Base-by-base conservation (phyloP, 2,329 filamentous ascomycete species). In the Fusarium ambrosium region DNA sequence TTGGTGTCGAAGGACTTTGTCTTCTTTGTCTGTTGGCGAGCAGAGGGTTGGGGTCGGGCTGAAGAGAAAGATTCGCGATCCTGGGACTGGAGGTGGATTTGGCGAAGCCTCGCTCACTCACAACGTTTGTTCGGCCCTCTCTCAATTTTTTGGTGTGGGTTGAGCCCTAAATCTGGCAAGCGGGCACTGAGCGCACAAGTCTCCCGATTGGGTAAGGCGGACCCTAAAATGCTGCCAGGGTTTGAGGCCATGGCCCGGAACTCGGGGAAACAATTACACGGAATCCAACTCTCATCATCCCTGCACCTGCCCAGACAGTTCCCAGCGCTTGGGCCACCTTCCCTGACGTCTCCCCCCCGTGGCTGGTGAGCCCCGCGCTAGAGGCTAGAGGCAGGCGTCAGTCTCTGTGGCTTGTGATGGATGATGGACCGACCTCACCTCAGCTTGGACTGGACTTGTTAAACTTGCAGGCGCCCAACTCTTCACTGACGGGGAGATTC, bases 1-100 rank as follows among this genome's bases (percentile, higher is more conserved):
- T 75, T 74, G 66, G 74, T 81, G 77, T 75, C 77, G 78, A 76
- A 78, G 69, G 56, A 74, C 75, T 73, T 73, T 74, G 70, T 71
- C 69, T 77, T 69, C 66, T 64, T 74, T 71, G 73, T 69, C 75
- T 77, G 77, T 71, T 82, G 78, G 78, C 80, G 79, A 82, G 81
- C 80, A 83, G 79, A 79, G 81, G 79, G 80, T 82, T 81, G 79
- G 80, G 79, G 66, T 45, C 66, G 70, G 77, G 78, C 76, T 79
- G 73, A 73, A 78, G 79, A 79, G 77, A 70, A 75, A 78, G 78
- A 73, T 76, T 80, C 78, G 78, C 78, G 78, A 79, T 80, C 75
- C 77, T 72, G 69, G 75, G 73, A 73, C 68, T 76, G 51, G 64
- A 72, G 68, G 78, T 79, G 76, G 77, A 74, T 75, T 78, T 78